These are phyloP conservation scores for Cordyceps cicadae DNA, from an alignment of 2,329 filamentous ascomycete species.

Conservation along the genomic window DNA sequence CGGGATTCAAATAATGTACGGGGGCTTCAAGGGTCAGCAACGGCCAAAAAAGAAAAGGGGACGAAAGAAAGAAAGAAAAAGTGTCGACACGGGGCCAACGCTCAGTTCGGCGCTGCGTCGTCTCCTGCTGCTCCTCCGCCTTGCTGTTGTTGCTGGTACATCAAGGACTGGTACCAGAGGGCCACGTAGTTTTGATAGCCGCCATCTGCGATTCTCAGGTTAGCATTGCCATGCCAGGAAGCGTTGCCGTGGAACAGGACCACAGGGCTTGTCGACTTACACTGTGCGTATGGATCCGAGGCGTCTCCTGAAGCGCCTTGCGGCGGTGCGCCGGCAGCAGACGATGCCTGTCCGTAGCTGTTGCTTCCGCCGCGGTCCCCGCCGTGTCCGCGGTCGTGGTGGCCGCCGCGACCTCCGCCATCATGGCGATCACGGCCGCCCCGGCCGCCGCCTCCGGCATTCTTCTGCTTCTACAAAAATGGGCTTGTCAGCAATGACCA, in stretches of 20 bases:
- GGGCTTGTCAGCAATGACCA: conserved; percentile 21
- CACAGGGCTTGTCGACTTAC: conserved; percentile 32
- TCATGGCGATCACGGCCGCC: conserved; percentile 31
- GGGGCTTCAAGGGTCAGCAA: neutral
- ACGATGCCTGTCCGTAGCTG: conserved; percentile 38
- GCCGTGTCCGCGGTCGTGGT: conserved; percentile 32
- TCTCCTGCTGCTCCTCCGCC: conserved; percentile 26
- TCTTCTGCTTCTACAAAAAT: conserved; percentile 43
- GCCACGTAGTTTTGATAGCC: conserved; percentile 74
- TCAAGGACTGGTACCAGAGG: conserved; percentile 68
- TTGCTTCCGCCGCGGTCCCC: conserved; percentile 39
- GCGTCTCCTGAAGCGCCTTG: conserved; percentile 40
- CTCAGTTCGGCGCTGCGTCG: conserved; percentile 19
- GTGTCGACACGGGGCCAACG: conserved; percentile 21
- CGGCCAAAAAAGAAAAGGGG: too few relatives aligned
- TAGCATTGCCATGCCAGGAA: conserved; percentile 18
- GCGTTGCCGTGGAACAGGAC: neutral
- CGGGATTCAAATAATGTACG: neutral
- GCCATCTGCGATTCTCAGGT: conserved; percentile 46
- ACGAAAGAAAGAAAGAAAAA: neutral
- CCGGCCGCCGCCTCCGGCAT: conserved; percentile 32
- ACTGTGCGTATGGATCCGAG: conserved; percentile 67
- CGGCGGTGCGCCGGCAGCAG: conserved; percentile 36
- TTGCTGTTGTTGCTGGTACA: conserved; percentile 35
- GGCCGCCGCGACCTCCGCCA: conserved; percentile 24